Conservation (phyloP, 176 grass and related monocot genomes). For the Cocos nucifera region DNA sequence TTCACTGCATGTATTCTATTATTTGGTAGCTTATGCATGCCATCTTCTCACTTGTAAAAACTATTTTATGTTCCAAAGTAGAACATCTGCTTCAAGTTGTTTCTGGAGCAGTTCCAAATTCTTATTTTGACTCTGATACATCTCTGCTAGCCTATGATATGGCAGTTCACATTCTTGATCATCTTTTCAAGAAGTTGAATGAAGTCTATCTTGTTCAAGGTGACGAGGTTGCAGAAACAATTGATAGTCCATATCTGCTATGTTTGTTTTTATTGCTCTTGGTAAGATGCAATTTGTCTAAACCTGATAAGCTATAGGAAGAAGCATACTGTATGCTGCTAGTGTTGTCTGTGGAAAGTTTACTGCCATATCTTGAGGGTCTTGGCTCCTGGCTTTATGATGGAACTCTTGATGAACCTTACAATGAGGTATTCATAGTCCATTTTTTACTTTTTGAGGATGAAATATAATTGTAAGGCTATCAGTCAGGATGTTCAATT, state of each 20-base stretch:
- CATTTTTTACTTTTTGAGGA: neutral
- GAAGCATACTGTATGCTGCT: conserved; percentile 75
- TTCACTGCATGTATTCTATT: too few species aligned
- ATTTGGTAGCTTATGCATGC: too few species aligned
- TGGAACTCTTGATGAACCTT: conserved; percentile 93
- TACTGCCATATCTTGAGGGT: conserved; percentile 81
- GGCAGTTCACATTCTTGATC: conserved; percentile 61
- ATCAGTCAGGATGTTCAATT: neutral
- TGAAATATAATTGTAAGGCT: neutral
- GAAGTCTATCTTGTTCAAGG: conserved; percentile 77
- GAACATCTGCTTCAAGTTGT: too few species aligned
- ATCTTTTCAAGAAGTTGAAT: conserved; percentile 78
- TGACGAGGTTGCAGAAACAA: conserved; percentile 59
- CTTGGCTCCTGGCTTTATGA: conserved; percentile 97
- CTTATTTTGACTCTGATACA: too few species aligned
- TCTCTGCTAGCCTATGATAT: conserved; percentile 42
- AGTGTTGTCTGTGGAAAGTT: conserved; percentile 53
- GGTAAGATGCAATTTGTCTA: neutral
- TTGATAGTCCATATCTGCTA: conserved; percentile 5
- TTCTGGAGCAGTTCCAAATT: too few species aligned
- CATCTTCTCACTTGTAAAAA: too few species aligned
- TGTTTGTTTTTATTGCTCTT: conserved; percentile 1
- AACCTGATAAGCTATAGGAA: conserved; percentile 46
- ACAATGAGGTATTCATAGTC: conserved; percentile 62
- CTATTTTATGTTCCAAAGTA: too few species aligned